Evolutionary conservation across 2,329 filamentous ascomycete species (phyloP).

Genomic region (Curvularia spicifera): DNA sequence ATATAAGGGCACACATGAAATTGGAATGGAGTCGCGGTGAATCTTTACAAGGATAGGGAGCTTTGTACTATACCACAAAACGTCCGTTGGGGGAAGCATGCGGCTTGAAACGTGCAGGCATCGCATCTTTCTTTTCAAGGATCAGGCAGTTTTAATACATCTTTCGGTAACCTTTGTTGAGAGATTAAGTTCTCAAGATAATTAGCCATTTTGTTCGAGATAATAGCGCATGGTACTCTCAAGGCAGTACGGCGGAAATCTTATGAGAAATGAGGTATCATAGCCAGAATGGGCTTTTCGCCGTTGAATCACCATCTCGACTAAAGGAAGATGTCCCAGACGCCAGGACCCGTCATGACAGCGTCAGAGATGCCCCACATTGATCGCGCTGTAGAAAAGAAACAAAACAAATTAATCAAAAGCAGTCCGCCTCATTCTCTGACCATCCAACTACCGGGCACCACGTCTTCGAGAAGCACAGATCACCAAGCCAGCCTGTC

Average conservation of each 20-base stretch:
- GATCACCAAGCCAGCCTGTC: neutral
- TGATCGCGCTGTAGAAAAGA: slow-evolving; percentile 5
- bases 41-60: slow-evolving; percentile 8
- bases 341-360: slow-evolving; percentile 9
- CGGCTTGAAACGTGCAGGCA: slow-evolving; percentile 3
- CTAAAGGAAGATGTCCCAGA: slow-evolving; percentile 1
- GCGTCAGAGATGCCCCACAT: neutral
- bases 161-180: neutral
- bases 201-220: neutral
- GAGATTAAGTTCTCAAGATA: neutral
- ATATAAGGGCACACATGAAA: slow-evolving; percentile 11
- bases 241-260: neutral
- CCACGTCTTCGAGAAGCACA: neutral
- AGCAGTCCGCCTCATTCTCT: neutral
- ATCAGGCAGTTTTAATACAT: slow-evolving; percentile 14
- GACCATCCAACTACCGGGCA: neutral
- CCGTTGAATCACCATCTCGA: neutral
- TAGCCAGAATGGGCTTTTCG: slow-evolving; percentile 5
- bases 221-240: slow-evolving; percentile 2
- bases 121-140: slow-evolving; percentile 2
- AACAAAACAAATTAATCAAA: slow-evolving; percentile 2
- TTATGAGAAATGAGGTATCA: slow-evolving; percentile 9
- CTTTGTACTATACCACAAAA: slow-evolving; percentile 16
- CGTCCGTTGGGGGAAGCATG: slow-evolving; percentile 6
- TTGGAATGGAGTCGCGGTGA: slow-evolving; percentile 16